Evolutionary conservation across 441 rosid genomes (phyloP), one percentile per base, ranked within the genome.

Genomic region (Populus hybrid): DNA sequence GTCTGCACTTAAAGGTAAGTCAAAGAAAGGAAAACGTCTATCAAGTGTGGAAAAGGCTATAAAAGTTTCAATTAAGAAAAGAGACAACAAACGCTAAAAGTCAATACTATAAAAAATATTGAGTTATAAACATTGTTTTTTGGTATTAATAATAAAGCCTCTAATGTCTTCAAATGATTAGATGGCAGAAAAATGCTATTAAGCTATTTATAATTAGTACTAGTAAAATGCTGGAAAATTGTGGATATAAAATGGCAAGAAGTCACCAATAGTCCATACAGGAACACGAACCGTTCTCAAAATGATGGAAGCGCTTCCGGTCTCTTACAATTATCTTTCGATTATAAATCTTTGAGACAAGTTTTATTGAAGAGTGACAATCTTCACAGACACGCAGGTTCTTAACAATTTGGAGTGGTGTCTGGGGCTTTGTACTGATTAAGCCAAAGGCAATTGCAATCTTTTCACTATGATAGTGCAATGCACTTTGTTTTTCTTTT

Each of bases 401-500:
- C 73, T 78, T 81, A 24, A 70, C 80, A 34, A 77, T 71, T 46
- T 16, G 67, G 28, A 81, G 84, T 2, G 86, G 83, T 40, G 84
- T 79, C n/a, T 77, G 78, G 7, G 82, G 86, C 10, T 65, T 75
- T 26, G 93, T 87, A 77, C 89, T 85, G 80, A 89, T 86, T 9
- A 89, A 83, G 70, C 92, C 92, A 57, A 81, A 91, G 40, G 91
- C 93, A 19, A 84, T 32, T 9, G 92, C 90, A 30, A 87, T 86
- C 88, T 84, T 91, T 86, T 91, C 95, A 42, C 92, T 89, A 10
- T 89, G 95, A 77, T 85, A 82, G 76, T 84, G 83, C 75, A 89
- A 79, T 7, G 79, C 76, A 68, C 79, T 84, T 70, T 85, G 88
- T 78, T 85, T 89, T 24, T 79, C 90, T 7, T 86, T 85, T 80